Base-by-base conservation (phyloP, 2,329 filamentous ascomycete genomes). In the Parastagonospora avenae region DNA sequence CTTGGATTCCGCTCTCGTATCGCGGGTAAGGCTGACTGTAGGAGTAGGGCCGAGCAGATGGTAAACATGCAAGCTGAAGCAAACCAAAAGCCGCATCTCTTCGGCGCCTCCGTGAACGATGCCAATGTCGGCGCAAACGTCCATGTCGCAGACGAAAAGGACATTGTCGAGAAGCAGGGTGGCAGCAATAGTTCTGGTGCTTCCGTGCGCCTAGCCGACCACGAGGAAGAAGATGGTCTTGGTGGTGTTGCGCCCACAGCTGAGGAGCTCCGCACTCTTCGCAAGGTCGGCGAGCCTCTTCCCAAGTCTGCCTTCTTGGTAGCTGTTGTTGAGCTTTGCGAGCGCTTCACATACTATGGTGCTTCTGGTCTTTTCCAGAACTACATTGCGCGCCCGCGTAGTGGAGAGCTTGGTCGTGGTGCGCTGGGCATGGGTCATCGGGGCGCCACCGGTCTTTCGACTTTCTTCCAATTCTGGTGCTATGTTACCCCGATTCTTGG, bases 321-420 rank as follows among this genome's bases (percentile, higher is more conserved):
- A 44, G 78, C 78, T n/a, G 61, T 80, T 24, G 77, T 80, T 42
- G 79, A 80, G 62, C 64, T 80, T 2, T 79, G 76, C 64, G 79
- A 80, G 61, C 74, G 78, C 5, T 80, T 80, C 61, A 77, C 78
- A n/a, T 81, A 74, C 66, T 77, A 76, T 51, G 73, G 73, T 31
- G 74, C 77, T 8, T 76, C 74, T 38, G 78, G 77, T 57, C 72
- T 79, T 27, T 80, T 80, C 64, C 77, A 80, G 57, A 80, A 80
- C 67, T 80, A 80, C 63, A 76, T 79, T 52, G 72, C 79, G 59
- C 66, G 68, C 33, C 73, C 74, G 19, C 65, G 66, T 14, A 67
- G 70, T 50, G 68, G 70, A 14, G 70, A 71, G 41, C 65, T 73
- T 16, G 71, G 75, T 12, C 68, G 68, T 36, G 77, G 73, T 62